Percentiles rank a stretch among this genome's conserved stretches.
These are phyloP conservation scores for Borealophlyctis nickersoniae DNA, from an alignment of 192 early-diverging fungal genomes.

Conservation along the genomic window DNA sequence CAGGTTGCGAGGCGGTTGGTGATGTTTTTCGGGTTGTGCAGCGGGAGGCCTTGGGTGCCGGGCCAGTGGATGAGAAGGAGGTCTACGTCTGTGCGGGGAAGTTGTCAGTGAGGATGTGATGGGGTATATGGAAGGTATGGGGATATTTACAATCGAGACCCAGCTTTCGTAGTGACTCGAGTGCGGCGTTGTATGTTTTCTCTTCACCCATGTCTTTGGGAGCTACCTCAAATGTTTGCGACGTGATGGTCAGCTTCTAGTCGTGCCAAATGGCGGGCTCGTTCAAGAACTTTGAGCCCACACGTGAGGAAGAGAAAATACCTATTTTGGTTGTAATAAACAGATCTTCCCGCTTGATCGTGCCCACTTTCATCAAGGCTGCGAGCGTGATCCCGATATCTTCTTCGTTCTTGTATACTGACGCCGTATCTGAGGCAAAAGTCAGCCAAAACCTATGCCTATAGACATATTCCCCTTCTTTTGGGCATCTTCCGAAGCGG, in stretches of 20 bases:
- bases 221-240: no score
- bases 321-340: conserved; percentile 46
- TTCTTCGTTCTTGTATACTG: conserved; percentile 29
- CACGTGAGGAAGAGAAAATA: no score
- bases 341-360: conserved; percentile 23
- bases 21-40: conserved; percentile 22
- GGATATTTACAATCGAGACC: conserved; percentile 15
- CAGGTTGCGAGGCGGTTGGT: conserved; percentile 32
- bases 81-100: conserved; percentile 19
- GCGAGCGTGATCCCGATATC: conserved; percentile 23
- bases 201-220: conserved; percentile 36
- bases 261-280: no score
- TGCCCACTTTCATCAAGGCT: conserved; percentile 9
- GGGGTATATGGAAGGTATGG: no score
- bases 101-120: background rate
- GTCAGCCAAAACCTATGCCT: no score
- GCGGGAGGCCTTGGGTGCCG: conserved; percentile 17
- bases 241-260: no score
- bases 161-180: conserved; percentile 28
- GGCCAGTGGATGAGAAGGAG: conserved; percentile 35
- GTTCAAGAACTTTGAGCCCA: no score
- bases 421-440: no score
- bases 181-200: conserved; percentile 32
- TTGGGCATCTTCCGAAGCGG: background rate
- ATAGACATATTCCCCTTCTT: no score